phyloP scores from a whole-genome alignment of 2,329 filamentous ascomycete genomes.

The Fusarium scirpi region DNA sequence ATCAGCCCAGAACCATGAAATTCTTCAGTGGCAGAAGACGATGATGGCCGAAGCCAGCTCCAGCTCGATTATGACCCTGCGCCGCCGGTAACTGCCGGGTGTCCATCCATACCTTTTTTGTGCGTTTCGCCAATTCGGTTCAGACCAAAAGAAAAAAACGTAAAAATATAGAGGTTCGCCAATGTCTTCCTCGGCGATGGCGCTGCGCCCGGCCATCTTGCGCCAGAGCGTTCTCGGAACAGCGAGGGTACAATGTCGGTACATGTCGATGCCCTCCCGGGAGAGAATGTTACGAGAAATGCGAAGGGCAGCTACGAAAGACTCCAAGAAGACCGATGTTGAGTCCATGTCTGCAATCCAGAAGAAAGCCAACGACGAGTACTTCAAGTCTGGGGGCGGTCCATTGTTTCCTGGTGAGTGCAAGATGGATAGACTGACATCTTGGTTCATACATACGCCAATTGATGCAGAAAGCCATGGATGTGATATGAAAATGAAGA shows the following conservation, averaged over 20 bases:
- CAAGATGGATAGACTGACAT: not conserved
- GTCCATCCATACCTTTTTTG: constrained; percentile 4
- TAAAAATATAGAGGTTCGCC: not conserved
- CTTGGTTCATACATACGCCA: not conserved
- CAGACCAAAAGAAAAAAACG: not conserved
- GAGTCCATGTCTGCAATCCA: constrained; percentile 50
- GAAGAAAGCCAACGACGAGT: constrained; percentile 49
- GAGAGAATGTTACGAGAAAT: constrained; percentile 48
- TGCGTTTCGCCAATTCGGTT: not conserved
- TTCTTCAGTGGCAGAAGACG: constrained; percentile 36
- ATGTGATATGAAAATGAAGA: not conserved
- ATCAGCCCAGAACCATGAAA: constrained; percentile 44
- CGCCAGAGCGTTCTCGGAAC: constrained; percentile 38
- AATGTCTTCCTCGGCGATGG: constrained; percentile 41
- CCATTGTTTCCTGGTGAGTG: constrained; percentile 53
- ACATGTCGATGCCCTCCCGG: constrained; percentile 45
- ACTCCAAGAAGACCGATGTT: constrained; percentile 42
- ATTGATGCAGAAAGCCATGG: constrained; percentile 3
- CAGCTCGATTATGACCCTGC: constrained; percentile 45
- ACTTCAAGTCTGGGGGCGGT: constrained; percentile 51
- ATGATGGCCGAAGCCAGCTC: constrained; percentile 14
- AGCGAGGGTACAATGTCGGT: constrained; percentile 43
- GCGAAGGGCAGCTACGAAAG: constrained; percentile 41
- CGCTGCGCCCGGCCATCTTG: constrained; percentile 41
- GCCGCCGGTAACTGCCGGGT: constrained; percentile 43